Evolutionary conservation across 768 basidiomycete genomes (phyloP).

Genomic region (Lentinula edodes): DNA sequence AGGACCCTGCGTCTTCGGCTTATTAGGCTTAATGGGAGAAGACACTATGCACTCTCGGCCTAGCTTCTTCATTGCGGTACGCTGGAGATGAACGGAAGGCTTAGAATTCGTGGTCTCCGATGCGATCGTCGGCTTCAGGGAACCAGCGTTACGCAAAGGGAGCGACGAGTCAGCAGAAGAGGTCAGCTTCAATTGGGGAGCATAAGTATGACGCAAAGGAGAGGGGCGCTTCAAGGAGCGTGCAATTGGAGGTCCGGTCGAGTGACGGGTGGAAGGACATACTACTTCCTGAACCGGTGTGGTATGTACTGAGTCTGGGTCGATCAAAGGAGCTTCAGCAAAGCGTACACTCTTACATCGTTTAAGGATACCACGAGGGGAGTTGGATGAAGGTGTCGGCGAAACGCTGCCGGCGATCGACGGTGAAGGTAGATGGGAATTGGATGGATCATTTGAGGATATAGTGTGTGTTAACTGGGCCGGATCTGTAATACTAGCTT

Average conservation of each 20-base stretch:
- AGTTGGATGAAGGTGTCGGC: constrained; percentile 14
- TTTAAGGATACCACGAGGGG: constrained; percentile 30
- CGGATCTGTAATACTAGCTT: not conserved
- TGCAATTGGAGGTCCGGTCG: not conserved
- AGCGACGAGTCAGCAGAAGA: not conserved
- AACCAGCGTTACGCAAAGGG: not conserved
- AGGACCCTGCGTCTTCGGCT: not conserved
- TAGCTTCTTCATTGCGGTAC: not conserved
- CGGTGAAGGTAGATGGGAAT: constrained; percentile 8
- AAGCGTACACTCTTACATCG: constrained; percentile 40
- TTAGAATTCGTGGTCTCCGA: not conserved
- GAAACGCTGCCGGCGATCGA: constrained; percentile 16
- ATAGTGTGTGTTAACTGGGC: too few species aligned
- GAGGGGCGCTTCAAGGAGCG: constrained; percentile 6
- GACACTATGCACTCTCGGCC: not conserved
- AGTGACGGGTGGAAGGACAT: not conserved
- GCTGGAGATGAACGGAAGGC: not conserved
- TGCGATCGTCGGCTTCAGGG: not conserved
- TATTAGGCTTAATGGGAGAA: not conserved
- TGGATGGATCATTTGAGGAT: not conserved
- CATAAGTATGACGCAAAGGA: constrained; percentile 10
- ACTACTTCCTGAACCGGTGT: not conserved
- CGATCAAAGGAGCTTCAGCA: constrained; percentile 14
- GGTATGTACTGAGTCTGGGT: not conserved
- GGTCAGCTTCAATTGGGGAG: constrained; percentile 5